Conservation (phyloP, 225 moss, liverwort and hornwort species). For the Rhytidiadelphus loreus region DNA sequence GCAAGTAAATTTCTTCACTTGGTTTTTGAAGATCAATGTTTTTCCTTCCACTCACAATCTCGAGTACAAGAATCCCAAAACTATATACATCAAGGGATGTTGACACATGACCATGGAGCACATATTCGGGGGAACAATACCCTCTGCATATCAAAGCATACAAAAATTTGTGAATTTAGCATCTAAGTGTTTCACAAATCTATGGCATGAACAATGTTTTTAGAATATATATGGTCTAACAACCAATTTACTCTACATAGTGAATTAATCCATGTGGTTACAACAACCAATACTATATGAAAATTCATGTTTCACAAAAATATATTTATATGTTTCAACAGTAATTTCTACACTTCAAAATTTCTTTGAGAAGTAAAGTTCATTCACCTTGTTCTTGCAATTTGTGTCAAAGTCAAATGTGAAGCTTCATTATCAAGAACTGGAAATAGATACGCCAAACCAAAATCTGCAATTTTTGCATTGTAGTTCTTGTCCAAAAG, state of each 20-base stretch:
- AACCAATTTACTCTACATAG: too few species aligned
- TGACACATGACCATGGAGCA: neutral
- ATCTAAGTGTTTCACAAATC: too few species aligned
- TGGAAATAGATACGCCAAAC: neutral
- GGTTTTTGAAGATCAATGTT: neutral
- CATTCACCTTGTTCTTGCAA: neutral
- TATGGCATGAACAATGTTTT: neutral
- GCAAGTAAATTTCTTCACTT: neutral
- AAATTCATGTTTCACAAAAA: neutral
- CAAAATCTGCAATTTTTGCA: neutral
- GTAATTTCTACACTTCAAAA: neutral
- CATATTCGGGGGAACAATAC: neutral
- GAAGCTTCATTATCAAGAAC: neutral
- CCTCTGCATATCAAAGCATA: neutral
- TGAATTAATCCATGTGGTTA: neutral
- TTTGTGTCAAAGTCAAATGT: neutral
- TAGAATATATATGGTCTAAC: fast-evolving
- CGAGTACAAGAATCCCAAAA: neutral
- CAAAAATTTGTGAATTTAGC: neutral
- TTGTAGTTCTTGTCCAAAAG: neutral
- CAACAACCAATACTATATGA: fast-evolving
- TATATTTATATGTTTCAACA: neutral
- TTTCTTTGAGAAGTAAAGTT: neutral
- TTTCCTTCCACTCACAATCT: neutral
- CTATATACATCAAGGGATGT: neutral